These are phyloP conservation scores for Tympanopsis confertula DNA, from an alignment of 2,329 filamentous ascomycete genomes.

Conservation along the genomic window DNA sequence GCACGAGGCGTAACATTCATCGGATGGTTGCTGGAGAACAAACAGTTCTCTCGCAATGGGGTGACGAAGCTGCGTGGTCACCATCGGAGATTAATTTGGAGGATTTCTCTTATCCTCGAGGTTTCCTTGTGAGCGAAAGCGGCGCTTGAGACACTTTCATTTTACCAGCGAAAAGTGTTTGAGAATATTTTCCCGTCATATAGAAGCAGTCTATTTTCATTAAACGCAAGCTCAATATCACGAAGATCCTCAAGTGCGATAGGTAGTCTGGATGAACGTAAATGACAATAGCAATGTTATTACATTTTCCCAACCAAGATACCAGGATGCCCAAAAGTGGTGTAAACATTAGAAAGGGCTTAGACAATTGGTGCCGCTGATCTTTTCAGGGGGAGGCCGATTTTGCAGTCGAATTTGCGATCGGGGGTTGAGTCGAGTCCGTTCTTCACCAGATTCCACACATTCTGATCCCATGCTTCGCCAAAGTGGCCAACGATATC, in stretches of 20 bases:
- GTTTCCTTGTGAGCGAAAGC: neutral
- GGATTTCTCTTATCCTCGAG: neutral
- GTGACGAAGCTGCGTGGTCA: neutral
- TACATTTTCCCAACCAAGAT: too few relatives aligned
- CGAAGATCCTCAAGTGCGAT: too few relatives aligned
- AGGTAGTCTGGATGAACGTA: too few relatives aligned
- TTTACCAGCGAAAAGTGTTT: too few relatives aligned
- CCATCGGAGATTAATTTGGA: neutral
- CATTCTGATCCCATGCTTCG: conserved; percentile 22
- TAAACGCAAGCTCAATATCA: too few relatives aligned
- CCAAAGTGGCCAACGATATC: conserved; percentile 22
- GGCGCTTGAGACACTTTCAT: too few relatives aligned
- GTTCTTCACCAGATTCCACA: conserved; percentile 23
- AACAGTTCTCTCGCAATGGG: neutral
- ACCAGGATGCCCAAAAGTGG: too few relatives aligned
- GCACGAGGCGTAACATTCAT: neutral
- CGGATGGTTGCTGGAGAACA: neutral
- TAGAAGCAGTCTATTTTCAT: too few relatives aligned
- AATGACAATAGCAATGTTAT: too few relatives aligned
- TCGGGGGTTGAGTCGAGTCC: conserved; percentile 14
- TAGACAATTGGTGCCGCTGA: too few relatives aligned
- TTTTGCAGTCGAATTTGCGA: neutral
- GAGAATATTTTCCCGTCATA: too few relatives aligned
- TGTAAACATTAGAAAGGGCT: too few relatives aligned
- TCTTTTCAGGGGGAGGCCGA: neutral